Evolutionary conservation across 176 grass and related monocot genomes (phyloP), one percentile per base, ranked within the genome.

Genomic region (Aegilops sharonensis): DNA sequence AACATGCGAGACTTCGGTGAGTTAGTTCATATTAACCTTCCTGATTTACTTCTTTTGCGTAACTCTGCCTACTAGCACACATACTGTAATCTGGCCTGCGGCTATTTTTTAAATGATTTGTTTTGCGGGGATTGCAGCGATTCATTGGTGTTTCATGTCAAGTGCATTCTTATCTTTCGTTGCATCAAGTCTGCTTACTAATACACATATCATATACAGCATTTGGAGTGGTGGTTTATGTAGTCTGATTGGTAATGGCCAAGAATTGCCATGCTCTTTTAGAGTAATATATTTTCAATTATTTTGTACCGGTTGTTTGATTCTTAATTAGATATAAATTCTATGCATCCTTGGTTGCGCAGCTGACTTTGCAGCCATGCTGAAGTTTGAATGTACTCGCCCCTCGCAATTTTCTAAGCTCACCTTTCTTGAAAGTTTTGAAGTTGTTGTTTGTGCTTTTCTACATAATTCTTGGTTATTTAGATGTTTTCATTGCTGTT

Each of bases 11-110:
- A 29, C 68, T 14, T 30, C 57, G 14, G 50, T 72, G 64, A 70
- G 80, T 70, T 25, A 13, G 14, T 80, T 80, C 78, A 64, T 10
- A 80, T 43, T 80, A 65, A 65, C 10, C 78, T 47, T 66, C 9
- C 62, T 21, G 17, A 27, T 64, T 66, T 48, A 8, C 39, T 68
- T 13, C 42, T 18, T 81, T 42, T 68, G 27, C 0, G 20, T 45
- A 81, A 31, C 80, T 70, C 18, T 64, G 6, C 20, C 56, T 57
- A 82, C 31, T 71, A n/a, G 20, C 32, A 23, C 30, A 36, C 31
- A 57, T 24, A 68, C 56, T 8, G 9, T 68, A 71, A 37, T 57
- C n/a, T 83, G 34, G 27, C 39, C 50, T 13, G 23, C 2, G 52
- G 30, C 23, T 60, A 30, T 42, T 61, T 72, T 72, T 12, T 61